Conservation (phyloP, 2,329 filamentous ascomycete genomes). For the Arthrobotrys megalospora region DNA sequence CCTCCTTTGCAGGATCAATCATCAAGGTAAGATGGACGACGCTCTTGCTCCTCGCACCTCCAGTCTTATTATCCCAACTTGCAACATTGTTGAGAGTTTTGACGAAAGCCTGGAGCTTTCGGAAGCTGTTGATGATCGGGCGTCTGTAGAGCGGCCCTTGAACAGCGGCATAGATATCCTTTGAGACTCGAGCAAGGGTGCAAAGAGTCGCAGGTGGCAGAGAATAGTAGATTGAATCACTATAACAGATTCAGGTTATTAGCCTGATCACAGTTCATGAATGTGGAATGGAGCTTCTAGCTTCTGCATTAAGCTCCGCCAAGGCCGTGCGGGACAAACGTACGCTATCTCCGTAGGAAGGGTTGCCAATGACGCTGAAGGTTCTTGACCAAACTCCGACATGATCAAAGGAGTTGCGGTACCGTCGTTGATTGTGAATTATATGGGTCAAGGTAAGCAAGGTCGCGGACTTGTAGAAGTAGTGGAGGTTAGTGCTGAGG, state of each 20-base stretch:
- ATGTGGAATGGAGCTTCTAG: neutral
- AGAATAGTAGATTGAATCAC: slow-evolving; percentile 63
- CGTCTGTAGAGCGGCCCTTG: slow-evolving; percentile 63
- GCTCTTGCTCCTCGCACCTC: slow-evolving; percentile 62
- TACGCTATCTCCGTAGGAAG: slow-evolving; percentile 64
- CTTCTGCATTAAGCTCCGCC: slow-evolving; percentile 31
- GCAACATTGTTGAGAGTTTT: slow-evolving; percentile 61
- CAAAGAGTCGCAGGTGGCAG: slow-evolving; percentile 60
- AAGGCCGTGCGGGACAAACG: slow-evolving; percentile 44
- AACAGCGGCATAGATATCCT: slow-evolving; percentile 63
- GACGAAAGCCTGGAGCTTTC: slow-evolving; percentile 61
- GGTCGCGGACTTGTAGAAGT: neutral
- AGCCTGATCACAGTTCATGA: neutral
- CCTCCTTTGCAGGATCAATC: slow-evolving; percentile 62
- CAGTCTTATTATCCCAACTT: slow-evolving; percentile 61
- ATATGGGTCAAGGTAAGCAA: neutral
- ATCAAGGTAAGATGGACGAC: slow-evolving; percentile 61
- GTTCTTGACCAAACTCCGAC: slow-evolving; percentile 23
- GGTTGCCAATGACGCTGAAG: slow-evolving; percentile 58
- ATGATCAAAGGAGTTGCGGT: slow-evolving; percentile 4
- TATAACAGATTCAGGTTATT: slow-evolving; percentile 25
- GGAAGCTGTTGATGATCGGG: slow-evolving; percentile 61
- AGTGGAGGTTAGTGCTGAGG: neutral
- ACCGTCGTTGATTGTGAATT: neutral
- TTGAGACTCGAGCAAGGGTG: slow-evolving; percentile 62